Base-by-base conservation (phyloP, 495 filamentous ascomycete species). In the Articulospora tetracladia region DNA sequence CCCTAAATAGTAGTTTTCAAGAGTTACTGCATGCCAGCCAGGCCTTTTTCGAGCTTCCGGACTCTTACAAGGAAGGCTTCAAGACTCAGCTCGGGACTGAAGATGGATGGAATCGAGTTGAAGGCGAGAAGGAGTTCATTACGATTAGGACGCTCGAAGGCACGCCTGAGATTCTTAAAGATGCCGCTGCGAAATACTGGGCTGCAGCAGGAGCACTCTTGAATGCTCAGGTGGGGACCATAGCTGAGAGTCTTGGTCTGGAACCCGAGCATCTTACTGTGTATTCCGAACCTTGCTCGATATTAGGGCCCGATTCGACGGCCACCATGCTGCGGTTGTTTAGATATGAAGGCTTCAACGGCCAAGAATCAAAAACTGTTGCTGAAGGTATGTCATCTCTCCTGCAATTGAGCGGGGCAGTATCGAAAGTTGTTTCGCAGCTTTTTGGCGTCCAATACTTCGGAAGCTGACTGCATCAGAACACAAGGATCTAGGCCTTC, bases 101-200 rank as follows among this genome's bases (percentile, higher is more conserved):
- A 24, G 61, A 63, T 20, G 61, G 61, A 1, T 63, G 61, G 61
- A 63, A 36, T 22, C 22, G 25, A 13, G 55, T 63, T 22, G 55
- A 58, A 27, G 61, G 61, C 11, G 61, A 63, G 52, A 63, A 63
- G 22, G 61, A 63, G 28, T 59, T 63, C 28, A 59, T 63, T 27
- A 63, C 61, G 4, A 34, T 63, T 11, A 44, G 61, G 32, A 55
- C 51, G 13, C 51, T 64, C 2, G 61, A 57, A 1, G 39, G 24
- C 19, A 64, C 55, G 1, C 61, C 57, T 8, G 26, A 26, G 24
- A 52, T 46, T 28, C 25, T 64, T 0, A 59, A 46, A 52, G 53
- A 57, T 26, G 57, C 56, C 13, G 61, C 61, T 1, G 8, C 24
- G 36, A 28, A 25, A 8, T 60, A 48, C 36, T 63, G 55, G 54